Conservation (phyloP, 1,139 yeast species). For the Lodderomyces theae region DNA sequence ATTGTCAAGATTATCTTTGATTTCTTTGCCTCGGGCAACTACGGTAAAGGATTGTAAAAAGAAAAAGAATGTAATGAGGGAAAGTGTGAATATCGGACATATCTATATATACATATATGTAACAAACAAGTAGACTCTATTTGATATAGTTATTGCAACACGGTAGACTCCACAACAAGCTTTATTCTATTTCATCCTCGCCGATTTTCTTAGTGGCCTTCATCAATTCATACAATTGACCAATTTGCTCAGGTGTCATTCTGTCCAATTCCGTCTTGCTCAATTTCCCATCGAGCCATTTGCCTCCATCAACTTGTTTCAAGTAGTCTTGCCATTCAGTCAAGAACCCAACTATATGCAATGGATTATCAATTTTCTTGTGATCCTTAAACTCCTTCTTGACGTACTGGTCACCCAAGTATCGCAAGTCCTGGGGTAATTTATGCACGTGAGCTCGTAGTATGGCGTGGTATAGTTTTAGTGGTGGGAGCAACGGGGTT, state of each 20-base stretch:
- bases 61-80: neutral
- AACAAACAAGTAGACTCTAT: neutral
- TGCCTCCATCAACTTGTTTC: constrained; percentile 65
- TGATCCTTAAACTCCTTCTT: constrained; percentile 90
- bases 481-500: constrained; percentile 76
- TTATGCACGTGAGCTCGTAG: constrained; percentile 70
- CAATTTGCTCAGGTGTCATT: constrained; percentile 88
- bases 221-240: constrained; percentile 60
- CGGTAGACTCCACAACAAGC: too few species aligned
- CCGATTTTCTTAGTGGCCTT: constrained; percentile 50
- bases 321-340: constrained; percentile 94
- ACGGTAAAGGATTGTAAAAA: constrained; percentile 75
- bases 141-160: too few species aligned
- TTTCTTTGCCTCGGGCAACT: constrained; percentile 76
- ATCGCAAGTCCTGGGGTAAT: constrained; percentile 66
- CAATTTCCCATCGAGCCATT: constrained; percentile 72
- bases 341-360: constrained; percentile 89
- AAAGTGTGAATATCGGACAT: too few species aligned
- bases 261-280: constrained; percentile 66
- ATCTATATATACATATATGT: too few species aligned
- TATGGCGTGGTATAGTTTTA: constrained; percentile 69
- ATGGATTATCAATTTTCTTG: constrained; percentile 75
- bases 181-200: constrained; percentile 5
- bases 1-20: constrained; percentile 72
- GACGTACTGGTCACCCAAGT: constrained; percentile 86